Evolutionary conservation across 2,329 filamentous ascomycete species (phyloP).

Genomic region (Fusarium tjaetaba): DNA sequence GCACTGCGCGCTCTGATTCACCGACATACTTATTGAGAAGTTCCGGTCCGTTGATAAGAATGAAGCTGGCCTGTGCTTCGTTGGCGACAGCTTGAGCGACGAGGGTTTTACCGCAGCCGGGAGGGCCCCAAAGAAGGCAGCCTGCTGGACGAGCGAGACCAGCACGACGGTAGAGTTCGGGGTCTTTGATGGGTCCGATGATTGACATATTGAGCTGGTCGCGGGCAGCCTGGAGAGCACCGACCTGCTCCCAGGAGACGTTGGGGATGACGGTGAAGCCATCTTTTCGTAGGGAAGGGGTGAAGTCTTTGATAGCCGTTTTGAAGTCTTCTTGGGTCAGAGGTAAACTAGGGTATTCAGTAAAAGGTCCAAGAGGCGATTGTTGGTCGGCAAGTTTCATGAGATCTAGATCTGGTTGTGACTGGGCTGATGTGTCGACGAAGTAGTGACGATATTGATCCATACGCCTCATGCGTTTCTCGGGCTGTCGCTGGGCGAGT

Average conservation of each 20-base stretch:
- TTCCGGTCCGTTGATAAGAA: slow-evolving; percentile 96
- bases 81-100: slow-evolving; percentile 96
- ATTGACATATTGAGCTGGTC: slow-evolving; percentile 86
- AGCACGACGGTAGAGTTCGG: slow-evolving; percentile 77
- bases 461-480: not conserved
- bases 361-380: not conserved
- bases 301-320: slow-evolving; percentile 72
- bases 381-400: slow-evolving; percentile 30
- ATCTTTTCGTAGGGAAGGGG: slow-evolving; percentile 79
- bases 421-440: not conserved
- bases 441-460: not conserved
- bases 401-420: not conserved
- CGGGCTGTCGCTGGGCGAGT: slow-evolving; percentile 47
- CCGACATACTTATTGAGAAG: slow-evolving; percentile 98
- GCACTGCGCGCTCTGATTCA: slow-evolving; percentile 91
- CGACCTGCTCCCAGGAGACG: slow-evolving; percentile 93
- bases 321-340: slow-evolving; percentile 68
- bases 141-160: slow-evolving; percentile 86
- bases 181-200: slow-evolving; percentile 86
- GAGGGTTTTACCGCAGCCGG: slow-evolving; percentile 95
- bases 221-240: slow-evolving; percentile 82
- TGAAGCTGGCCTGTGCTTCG: slow-evolving; percentile 96
- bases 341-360: not conserved
- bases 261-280: slow-evolving; percentile 95
- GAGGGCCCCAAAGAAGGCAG: slow-evolving; percentile 94